These are phyloP conservation scores for Trichoderma sp. DNA, from an alignment of 2,329 filamentous ascomycete genomes.

Conservation along the genomic window DNA sequence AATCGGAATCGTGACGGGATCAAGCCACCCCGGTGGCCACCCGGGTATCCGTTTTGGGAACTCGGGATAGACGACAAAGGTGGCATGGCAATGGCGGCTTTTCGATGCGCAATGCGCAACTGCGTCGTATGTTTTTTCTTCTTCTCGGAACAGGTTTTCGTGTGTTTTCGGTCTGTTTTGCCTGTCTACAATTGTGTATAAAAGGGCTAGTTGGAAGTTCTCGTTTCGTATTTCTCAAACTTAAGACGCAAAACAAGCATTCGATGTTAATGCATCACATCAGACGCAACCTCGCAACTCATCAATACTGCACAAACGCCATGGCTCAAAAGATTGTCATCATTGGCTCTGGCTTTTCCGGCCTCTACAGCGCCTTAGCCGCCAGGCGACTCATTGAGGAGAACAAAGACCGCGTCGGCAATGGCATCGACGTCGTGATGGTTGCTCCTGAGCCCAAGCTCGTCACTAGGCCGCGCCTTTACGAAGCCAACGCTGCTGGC, in stretches of 20 bases:
- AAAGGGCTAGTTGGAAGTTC: neutral
- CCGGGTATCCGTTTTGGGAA: constrained; percentile 1
- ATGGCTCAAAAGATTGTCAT: constrained; percentile 8
- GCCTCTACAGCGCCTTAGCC: constrained; percentile 37
- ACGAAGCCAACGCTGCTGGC: constrained; percentile 30
- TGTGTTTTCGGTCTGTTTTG: neutral
- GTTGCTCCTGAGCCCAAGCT: constrained; percentile 33
- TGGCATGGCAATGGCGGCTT: neutral
- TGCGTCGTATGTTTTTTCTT: neutral
- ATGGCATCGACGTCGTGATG: constrained; percentile 30
- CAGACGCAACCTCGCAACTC: neutral
- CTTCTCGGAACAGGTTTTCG: neutral
- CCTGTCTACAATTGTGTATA: neutral
- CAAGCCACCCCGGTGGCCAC: neutral
- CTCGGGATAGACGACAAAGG: neutral
- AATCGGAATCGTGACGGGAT: neutral
- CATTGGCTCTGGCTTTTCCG: constrained; percentile 37
- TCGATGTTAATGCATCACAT: neutral
- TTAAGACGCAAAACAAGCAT: neutral
- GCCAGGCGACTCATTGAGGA: constrained; percentile 33
- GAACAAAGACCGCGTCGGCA: neutral
- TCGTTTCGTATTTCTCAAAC: neutral
- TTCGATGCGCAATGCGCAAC: neutral
- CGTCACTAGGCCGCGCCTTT: constrained; percentile 36
- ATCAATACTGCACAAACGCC: neutral